phyloP scores from a whole-genome alignment of 78 protist genomes.

The Emiliania huxleyi region DNA sequence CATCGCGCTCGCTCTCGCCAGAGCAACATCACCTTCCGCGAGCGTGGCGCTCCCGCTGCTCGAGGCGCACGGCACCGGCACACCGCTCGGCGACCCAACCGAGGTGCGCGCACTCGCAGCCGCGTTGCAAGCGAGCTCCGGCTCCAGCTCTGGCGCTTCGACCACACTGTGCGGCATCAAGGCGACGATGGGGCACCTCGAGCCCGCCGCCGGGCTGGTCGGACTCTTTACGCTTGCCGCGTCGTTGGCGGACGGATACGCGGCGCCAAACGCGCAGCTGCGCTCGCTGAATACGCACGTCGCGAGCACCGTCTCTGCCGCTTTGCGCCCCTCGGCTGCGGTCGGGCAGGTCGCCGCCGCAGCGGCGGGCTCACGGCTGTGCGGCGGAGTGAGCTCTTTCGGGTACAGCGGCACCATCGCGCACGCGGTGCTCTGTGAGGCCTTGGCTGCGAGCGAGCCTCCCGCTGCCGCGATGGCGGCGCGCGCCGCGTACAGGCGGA shows the following conservation, averaged over 20 bases:
- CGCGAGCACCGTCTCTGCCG: neutral
- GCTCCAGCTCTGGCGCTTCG: too few relatives aligned
- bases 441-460: neutral
- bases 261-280: neutral
- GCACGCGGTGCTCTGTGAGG: neutral
- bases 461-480: neutral
- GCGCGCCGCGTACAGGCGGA: neutral
- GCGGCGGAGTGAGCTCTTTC: neutral
- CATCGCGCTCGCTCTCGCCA: neutral
- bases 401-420: conserved; percentile 23
- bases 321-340: too few relatives aligned
- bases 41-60: neutral
- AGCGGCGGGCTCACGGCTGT: too few relatives aligned
- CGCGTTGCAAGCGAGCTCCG: neutral
- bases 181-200: conserved; percentile 76
- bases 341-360: too few relatives aligned
- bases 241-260: neutral
- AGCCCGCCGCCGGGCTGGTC: conserved; percentile 37
- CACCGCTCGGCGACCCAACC: neutral
- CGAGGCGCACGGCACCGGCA: neutral
- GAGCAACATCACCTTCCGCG: neutral
- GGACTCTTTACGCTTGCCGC: neutral
- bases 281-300: neutral
- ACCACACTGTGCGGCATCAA: conserved; percentile 70
- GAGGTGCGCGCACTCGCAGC: neutral